Evolutionary conservation across 139 green algal species (phyloP), one percentile per base, ranked within the genome.

Genomic region (Chlamydomonas sphaeroides): DNA sequence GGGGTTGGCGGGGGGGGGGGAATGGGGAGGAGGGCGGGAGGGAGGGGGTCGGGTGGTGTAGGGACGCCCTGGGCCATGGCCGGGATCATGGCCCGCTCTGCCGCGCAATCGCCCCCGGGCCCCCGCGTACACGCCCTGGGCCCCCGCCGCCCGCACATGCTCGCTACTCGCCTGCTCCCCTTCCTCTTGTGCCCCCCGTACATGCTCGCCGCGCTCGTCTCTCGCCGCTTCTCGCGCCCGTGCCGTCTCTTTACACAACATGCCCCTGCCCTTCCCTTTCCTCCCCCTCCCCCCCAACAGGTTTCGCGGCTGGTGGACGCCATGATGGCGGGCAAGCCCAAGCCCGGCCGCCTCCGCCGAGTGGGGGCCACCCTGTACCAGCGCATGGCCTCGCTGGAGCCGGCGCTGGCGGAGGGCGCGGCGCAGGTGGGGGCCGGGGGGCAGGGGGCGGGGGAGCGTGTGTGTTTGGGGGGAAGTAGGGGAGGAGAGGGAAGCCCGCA

Each of bases 341-440:
- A 72, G 75, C 89, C 87, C 5, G 79, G 77, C 33, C 65, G 78
- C 35, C 71, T 91, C n/a, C 39, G 83, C 63, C 77, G 85, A 5
- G 88, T 88, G 25, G 85, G 88, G n/a, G 56, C 51, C 56, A 88
- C 79, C 23, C 76, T 91, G 72, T 91, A 89, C 81, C 68, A 78
- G 57, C 83, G 87, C 14, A 74, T 85, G 0, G 41, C 41, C 39
- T 42, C 62, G 65, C 51, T 68, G 65, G 63, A 66, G 38, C 62
- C n/a, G 26, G 39, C 59, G 26, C 65, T 84, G 49, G 41, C 49
- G 42, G 51, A 62, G 35, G 26, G 53, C 45, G 51, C 59, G 71
- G 79, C 65, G 70, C 66, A 65, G 79, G 69, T 14, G n/a, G 68
- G 18, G 11, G 76, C 59, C 23, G n/a, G n/a, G n/a, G n/a, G n/a